Percentiles rank a stretch among this genome's conserved stretches.
These are phyloP conservation scores for Pulicaria dysenterica DNA, from an alignment of 129 eudicot species.

Conservation along the genomic window DNA sequence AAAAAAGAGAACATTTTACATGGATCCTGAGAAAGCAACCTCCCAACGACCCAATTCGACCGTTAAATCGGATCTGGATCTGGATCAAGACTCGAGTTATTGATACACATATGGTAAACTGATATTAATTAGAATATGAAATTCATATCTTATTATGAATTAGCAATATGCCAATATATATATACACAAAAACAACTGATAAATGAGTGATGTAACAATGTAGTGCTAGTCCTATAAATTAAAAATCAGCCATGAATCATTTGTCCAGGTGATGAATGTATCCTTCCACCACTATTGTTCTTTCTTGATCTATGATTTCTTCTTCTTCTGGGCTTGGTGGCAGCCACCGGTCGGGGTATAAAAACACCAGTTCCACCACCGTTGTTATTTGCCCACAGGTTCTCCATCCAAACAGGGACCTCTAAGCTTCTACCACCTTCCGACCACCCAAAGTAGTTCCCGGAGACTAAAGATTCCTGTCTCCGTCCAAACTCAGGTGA, in stretches of 20 bases:
- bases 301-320: constrained; percentile 32
- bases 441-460: constrained; percentile 40
- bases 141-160: not conserved
- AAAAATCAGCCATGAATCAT: constrained; percentile 29
- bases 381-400: constrained; percentile 59
- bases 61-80: constrained; percentile 10
- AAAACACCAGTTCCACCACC: constrained; percentile 74
- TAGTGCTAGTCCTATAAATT: not conserved
- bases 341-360: constrained; percentile 51
- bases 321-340: constrained; percentile 40
- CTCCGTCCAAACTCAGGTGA: not conserved
- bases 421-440: constrained; percentile 37
- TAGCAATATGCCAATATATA: not conserved
- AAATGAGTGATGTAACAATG: not conserved
- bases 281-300: constrained; percentile 14
- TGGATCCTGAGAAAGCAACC: no score
- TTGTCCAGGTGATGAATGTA: constrained; percentile 21
- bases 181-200: not conserved
- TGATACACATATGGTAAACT: no score
- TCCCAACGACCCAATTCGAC: no score
- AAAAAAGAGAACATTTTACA: not conserved
- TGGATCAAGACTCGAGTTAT: constrained; percentile 16
- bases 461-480: not conserved
- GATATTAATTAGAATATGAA: not conserved
- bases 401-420: constrained; percentile 55